These are phyloP conservation scores for Pestalotiopsis fici DNA, from an alignment of 2,329 filamentous ascomycete species.

Conservation along the genomic window DNA sequence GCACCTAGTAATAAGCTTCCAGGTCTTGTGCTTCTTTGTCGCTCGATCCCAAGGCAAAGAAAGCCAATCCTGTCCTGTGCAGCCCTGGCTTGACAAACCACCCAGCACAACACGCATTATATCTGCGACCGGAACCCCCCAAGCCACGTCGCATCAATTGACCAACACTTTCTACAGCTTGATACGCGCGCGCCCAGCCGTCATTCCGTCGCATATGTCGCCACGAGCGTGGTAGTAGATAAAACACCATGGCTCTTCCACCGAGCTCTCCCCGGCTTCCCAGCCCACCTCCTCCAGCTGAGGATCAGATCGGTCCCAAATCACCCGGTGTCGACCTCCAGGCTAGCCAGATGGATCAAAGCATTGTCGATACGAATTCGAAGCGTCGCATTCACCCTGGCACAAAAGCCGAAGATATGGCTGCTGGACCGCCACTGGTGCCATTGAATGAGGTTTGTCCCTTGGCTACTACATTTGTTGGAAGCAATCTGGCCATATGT, in stretches of 20 bases:
- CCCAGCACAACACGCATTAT: not conserved
- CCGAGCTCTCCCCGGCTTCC: constrained; percentile 90
- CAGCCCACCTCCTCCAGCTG: constrained; percentile 90
- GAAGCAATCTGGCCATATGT: constrained; percentile 76
- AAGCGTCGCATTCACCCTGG: constrained; percentile 87
- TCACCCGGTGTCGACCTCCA: constrained; percentile 57
- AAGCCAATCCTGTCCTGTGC: not conserved
- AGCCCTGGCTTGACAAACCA: not conserved
- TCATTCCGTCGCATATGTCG: not conserved
- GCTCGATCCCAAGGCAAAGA: not conserved
- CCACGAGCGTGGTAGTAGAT: not conserved
- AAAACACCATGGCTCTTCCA: constrained; percentile 51
- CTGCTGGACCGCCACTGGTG: constrained; percentile 84
- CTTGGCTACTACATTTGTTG: constrained; percentile 46
- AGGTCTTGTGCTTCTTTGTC: not conserved
- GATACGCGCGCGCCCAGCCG: not conserved
- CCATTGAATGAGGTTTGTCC: constrained; percentile 66
- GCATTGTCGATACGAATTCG: constrained; percentile 70
- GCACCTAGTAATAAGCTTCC: not conserved
- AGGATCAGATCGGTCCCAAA: constrained; percentile 85
- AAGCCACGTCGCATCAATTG: not conserved
- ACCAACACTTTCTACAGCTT: not conserved
- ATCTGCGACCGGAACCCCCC: not conserved
- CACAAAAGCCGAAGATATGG: constrained; percentile 91
- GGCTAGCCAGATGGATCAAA: constrained; percentile 63